Base-by-base conservation (phyloP, 1,139 yeast genomes). In the Magnusiomyces paraingens region DNA sequence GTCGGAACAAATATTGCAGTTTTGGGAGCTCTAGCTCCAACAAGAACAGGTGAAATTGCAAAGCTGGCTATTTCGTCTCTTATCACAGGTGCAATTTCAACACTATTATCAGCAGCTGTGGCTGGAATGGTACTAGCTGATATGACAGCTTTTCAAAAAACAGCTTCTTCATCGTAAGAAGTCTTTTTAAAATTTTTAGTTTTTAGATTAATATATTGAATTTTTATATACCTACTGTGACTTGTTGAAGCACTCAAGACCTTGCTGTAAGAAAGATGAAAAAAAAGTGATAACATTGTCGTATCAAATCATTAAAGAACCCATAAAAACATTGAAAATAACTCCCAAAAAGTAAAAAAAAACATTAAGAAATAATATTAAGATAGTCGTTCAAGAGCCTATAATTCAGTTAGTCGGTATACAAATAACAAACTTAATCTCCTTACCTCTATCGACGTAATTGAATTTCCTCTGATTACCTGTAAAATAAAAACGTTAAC, bases 101-200 rank as follows among this genome's bases (percentile, higher is more conserved):
- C 87, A 4, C 70, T 80, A 57, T 70, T 79, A 52, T 77, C 84
- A 10, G 86, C 87, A 26, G 81, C 83, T 55, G 79, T 82, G 57
- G 86, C 87, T 15, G 85, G 84, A 47, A 82, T 82, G 86, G 82
- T 81, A 41, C 73, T 82, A 65, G 81, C 81, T 57, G 81, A 80
- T 61, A 70, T 78, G 64, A 56, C 50, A 36, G 41, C 47, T 20
- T 59, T 59, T 49, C 51, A 53, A 40, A 55, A 40, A 8, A 50
- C 53, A 20, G 53, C 53, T 39, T 45, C 38, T 18, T 47, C 49
- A 8, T n/a, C 41, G 8, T 18, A n/a, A 41, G 18, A 6, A 15
- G 20, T 41, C 5, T 41, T 41, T 41, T 15, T 41, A 41, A 20
- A 41, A 15, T 41, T 41, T 17, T 18, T n/a, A 15, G 45, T 41